Base-by-base conservation (phyloP, 2,329 filamentous ascomycete species). In the Calonectria naviculata region DNA sequence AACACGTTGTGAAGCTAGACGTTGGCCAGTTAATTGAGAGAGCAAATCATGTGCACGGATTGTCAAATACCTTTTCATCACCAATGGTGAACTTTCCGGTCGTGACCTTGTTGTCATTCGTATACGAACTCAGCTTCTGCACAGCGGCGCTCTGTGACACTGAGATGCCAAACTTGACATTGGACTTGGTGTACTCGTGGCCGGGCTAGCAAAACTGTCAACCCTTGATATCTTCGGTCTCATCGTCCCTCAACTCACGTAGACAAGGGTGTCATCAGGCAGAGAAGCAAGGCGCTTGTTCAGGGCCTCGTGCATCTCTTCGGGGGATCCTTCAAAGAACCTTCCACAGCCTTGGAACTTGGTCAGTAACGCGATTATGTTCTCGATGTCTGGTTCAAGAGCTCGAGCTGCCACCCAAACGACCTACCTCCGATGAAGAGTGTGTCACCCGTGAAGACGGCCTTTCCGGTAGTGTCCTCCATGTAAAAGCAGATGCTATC, bases 161-260 rank as follows among this genome's bases (percentile, higher is more conserved):
- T 2, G 92, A 93, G 70, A 93, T 85, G 58, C 91, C 92, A 80
- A 99, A 99, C 81, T 95, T 95, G 79, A 97, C 95, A 80, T 99
- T 99, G 63, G 93, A 90, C 84, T 97, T 98, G n/a, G 97, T 99
- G 85, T 99, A 99, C 83, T 98, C 97, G 79, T 99, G 97, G 5
- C 97, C 97, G 21, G 96, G 95, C 93, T 96, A n/a, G 72, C 26
- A 41, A 46, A 15, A 9, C 31, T 44, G 52, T 76, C 26, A 76
- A 68, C 8, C 19, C 13, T 68, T 28, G 17, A 54, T 38, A 31
- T 41, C 19, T 15, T 49, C 19, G 10, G 21, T n/a, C 15, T 17
- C 13, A n/a, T 9, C 19, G 13, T 4, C 4, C 17, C 15, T 38
- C 8, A 61, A 86, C 92, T 81, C 84, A 96, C 94, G 81, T 94